Evolutionary conservation across 768 basidiomycete species (phyloP).

Genomic region (Pulveroboletus sp.): DNA sequence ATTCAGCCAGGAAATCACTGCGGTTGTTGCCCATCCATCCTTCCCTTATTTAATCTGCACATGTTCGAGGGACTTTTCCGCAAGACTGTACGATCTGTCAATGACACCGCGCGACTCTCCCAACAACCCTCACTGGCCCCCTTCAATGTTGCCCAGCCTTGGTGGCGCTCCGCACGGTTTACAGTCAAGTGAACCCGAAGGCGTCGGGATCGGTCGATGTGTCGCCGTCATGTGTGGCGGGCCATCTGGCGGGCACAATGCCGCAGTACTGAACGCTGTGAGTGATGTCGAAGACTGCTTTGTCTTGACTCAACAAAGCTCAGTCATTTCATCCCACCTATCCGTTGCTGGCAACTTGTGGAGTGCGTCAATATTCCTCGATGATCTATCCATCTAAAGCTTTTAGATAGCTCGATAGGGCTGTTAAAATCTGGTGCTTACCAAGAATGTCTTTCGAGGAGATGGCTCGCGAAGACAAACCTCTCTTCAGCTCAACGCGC

Average conservation of each 20-base stretch:
- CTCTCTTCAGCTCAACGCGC: conserved; percentile 62
- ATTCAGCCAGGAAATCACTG: conserved; percentile 54
- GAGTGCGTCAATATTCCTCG: conserved; percentile 41
- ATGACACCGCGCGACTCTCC: conserved; percentile 29
- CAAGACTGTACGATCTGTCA: conserved; percentile 64
- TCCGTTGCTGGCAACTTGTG: conserved; percentile 73
- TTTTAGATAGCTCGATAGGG: conserved; percentile 55
- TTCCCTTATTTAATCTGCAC: conserved; percentile 60
- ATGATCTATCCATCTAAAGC: neutral
- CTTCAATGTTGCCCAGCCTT: conserved; percentile 42
- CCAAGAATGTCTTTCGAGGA: conserved; percentile 34
- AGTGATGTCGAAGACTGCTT: conserved; percentile 12
- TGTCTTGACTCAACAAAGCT: conserved; percentile 1
- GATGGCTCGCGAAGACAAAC: conserved; percentile 65
- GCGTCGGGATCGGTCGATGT: conserved; percentile 54
- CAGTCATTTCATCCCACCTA: conserved; percentile 65
- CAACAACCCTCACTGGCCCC: conserved; percentile 58
- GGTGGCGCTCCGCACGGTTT: conserved; percentile 70
- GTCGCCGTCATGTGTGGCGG: conserved; percentile 63
- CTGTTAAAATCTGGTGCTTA: conserved; percentile 72
- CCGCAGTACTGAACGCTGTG: conserved; percentile 64
- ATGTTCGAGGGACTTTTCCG: conserved; percentile 67
- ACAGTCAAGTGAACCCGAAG: conserved; percentile 55
- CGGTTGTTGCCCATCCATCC: conserved; percentile 59
- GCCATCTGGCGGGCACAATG: conserved; percentile 67